Conservation (phyloP, 2,329 filamentous ascomycete genomes). For the Apiospora arundinis region DNA sequence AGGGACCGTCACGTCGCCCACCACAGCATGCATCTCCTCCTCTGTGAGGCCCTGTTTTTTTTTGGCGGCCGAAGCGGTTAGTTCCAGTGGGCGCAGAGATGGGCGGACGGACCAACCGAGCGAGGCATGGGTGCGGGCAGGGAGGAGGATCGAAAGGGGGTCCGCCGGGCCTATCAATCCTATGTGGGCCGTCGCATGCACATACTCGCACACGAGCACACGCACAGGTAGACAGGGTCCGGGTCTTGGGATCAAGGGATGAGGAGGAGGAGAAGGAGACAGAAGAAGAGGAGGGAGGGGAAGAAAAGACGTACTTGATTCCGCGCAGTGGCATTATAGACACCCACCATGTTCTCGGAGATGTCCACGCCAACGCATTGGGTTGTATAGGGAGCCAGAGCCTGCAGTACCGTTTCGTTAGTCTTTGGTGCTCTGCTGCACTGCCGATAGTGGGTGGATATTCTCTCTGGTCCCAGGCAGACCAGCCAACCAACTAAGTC, state of each 20-base stretch:
- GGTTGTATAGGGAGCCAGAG: conserved; percentile 66
- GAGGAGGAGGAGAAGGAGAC: not conserved
- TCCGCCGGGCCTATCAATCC: not conserved
- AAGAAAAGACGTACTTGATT: conserved; percentile 51
- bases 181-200: not conserved
- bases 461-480: not conserved
- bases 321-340: conserved; percentile 67
- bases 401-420: conserved; percentile 43
- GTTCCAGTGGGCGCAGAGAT: not conserved
- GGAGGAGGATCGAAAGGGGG: not conserved
- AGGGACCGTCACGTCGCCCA: conserved; percentile 62
- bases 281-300: not conserved
- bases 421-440: conserved; percentile 5
- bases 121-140: not conserved
- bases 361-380: conserved; percentile 73
- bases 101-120: not conserved
- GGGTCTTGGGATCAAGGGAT: not conserved
- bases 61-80: not conserved
- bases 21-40: conserved; percentile 61
- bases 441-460: not conserved
- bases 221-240: not conserved
- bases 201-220: conserved; percentile 3
- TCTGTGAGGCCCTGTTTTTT: conserved; percentile 50
- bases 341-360: conserved; percentile 71
- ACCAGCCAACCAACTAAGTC: conserved; percentile 32